phyloP scores from a whole-genome alignment of 2,329 filamentous ascomycete genomes.

The Neonectria coccinea region DNA sequence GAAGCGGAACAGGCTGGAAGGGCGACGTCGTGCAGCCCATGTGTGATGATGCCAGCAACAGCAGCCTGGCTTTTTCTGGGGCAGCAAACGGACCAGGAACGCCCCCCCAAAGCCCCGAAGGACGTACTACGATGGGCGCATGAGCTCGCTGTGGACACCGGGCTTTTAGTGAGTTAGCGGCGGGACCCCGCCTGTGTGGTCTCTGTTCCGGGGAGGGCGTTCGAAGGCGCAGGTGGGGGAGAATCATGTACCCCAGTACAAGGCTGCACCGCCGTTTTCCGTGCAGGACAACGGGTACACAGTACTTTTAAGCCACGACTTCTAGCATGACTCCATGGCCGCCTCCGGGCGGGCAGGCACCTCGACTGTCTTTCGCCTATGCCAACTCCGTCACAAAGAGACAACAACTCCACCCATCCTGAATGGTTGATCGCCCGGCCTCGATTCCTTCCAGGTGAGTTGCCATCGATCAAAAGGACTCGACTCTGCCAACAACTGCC shows the following conservation, averaged over 20 bases:
- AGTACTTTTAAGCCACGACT: neutral
- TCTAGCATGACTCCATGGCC: neutral
- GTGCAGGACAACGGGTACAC: neutral
- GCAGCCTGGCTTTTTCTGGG: constrained; percentile 38
- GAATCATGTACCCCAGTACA: constrained; percentile 1
- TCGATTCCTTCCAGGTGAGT: neutral
- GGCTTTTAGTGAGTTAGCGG: constrained; percentile 15
- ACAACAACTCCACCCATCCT: constrained; percentile 4
- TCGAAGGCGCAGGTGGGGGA: constrained; percentile 13
- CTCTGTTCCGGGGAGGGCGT: neutral
- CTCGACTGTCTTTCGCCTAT: constrained; percentile 8
- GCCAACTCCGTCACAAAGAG: constrained; percentile 6
- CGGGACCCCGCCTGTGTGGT: constrained; percentile 25
- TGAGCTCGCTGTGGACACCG: constrained; percentile 15
- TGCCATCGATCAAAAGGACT: neutral
- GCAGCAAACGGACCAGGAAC: constrained; percentile 5
- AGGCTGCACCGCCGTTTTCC: neutral
- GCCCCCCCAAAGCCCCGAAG: constrained; percentile 4
- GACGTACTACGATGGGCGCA: constrained; percentile 9
- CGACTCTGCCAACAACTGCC: constrained; percentile 6
- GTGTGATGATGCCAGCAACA: constrained; percentile 46
- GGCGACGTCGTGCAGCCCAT: constrained; percentile 14
- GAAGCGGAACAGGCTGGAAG: constrained; percentile 4
- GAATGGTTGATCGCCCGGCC: constrained; percentile 4
- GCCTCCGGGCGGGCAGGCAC: too few relatives aligned